Percentiles rank a stretch among this genome's conserved stretches.
Conservation (phyloP, 305 asterid genomes). For the Euphrasia arctica region DNA sequence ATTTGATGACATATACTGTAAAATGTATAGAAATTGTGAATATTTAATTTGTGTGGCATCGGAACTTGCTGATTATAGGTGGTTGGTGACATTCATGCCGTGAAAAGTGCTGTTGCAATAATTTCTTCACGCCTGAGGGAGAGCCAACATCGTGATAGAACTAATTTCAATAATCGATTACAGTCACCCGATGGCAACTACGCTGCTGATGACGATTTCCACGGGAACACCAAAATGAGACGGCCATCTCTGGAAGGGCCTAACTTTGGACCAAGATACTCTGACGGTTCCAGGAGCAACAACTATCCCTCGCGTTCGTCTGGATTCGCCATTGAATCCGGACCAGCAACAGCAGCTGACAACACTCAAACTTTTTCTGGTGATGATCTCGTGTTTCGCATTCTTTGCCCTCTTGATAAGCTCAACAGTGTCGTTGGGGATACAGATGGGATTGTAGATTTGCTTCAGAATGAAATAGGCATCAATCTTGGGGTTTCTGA, state of each 20-base stretch:
- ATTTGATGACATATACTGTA: slow-evolving; percentile 22
- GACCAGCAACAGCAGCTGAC: slow-evolving; percentile 40
- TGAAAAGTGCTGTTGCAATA: slow-evolving; percentile 66
- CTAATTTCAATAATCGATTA: slow-evolving; percentile 49
- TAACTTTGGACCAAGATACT: slow-evolving; percentile 55
- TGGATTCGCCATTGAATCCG: slow-evolving; percentile 54
- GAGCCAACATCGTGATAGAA: slow-evolving; percentile 93
- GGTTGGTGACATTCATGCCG: slow-evolving; percentile 70
- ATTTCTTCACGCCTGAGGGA: slow-evolving; percentile 85
- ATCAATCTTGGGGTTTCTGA: slow-evolving; percentile 67
- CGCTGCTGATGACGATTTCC: slow-evolving; percentile 64
- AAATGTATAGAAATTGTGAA: slow-evolving; percentile 16
- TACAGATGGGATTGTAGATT: slow-evolving; percentile 67
- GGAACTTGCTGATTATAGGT: slow-evolving; percentile 42
- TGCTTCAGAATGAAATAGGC: slow-evolving; percentile 83
- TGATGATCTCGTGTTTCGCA: slow-evolving; percentile 68
- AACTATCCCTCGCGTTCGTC: slow-evolving; percentile 57
- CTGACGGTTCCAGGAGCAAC: slow-evolving; percentile 52
- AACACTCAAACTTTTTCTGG: slow-evolving; percentile 32
- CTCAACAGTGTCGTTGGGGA: slow-evolving; percentile 68
- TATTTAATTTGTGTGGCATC: slow-evolving; percentile 3
- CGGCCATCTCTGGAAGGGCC: slow-evolving; percentile 57
- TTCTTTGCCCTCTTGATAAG: slow-evolving; percentile 80
- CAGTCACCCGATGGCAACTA: slow-evolving; percentile 63
- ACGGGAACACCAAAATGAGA: slow-evolving; percentile 36